phyloP scores from a whole-genome alignment of 345 rosid species.

The Citrus mangshanensis region DNA sequence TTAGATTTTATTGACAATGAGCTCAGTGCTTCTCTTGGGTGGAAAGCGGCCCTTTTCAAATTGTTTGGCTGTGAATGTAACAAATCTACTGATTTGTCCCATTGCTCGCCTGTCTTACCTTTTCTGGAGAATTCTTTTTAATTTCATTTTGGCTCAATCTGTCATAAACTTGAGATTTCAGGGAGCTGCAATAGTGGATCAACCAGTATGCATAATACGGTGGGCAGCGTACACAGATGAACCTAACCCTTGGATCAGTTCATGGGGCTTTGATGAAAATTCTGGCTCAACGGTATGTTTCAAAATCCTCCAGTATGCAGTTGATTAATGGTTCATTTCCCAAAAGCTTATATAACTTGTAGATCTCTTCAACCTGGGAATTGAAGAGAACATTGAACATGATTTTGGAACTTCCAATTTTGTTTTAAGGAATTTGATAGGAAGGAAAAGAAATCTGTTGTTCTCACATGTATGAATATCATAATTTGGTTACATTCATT shows the following conservation, averaged over 20 bases:
- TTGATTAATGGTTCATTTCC: neutral
- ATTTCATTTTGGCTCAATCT: neutral
- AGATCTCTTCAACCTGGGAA: neutral
- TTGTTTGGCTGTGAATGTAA: neutral
- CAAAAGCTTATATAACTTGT: neutral
- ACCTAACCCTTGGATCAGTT: slow-evolving; percentile 45
- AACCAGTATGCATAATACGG: slow-evolving; percentile 54
- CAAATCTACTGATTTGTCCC: neutral
- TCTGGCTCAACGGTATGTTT: slow-evolving; percentile 32
- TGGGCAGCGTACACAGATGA: slow-evolving; percentile 60
- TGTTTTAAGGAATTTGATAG: neutral
- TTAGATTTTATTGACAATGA: neutral
- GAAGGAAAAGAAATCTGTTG: neutral
- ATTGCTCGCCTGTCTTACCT: neutral
- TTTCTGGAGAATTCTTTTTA: neutral
- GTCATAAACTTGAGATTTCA: slow-evolving; percentile 30
- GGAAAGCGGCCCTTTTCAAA: neutral
- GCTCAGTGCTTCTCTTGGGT: neutral
- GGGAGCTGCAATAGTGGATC: slow-evolving; percentile 87
- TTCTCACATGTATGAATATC: neutral
- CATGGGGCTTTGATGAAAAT: slow-evolving; percentile 34
- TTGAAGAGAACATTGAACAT: neutral
- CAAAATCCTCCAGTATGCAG: neutral
- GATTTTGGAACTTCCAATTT: neutral
- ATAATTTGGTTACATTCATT: neutral